A percentile compares a stretch with the other conserved stretches of the same genome.
These are phyloP conservation scores for Backusella australiensis DNA, from an alignment of 192 early-diverging fungal genomes.

Conservation along the genomic window DNA sequence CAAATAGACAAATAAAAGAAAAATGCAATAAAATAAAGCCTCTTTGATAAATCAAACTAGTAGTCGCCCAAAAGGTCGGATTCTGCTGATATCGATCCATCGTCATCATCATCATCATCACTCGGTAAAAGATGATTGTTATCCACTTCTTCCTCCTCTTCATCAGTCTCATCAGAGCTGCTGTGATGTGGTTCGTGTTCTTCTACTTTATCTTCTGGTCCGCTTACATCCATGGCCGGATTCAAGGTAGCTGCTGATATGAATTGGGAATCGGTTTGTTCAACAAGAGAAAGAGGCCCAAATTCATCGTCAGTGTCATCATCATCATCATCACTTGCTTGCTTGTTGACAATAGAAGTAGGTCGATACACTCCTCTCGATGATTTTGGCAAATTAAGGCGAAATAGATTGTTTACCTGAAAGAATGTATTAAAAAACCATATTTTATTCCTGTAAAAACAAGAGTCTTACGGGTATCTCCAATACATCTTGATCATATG, in stretches of 20 bases:
- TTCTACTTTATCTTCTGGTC: neutral
- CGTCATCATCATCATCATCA: neutral
- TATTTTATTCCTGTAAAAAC: too few species aligned
- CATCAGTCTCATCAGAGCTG: neutral
- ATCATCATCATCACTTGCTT: neutral
- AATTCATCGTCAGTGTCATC: neutral
- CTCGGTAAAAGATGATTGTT: neutral
- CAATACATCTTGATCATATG: neutral
- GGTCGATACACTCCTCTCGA: neutral
- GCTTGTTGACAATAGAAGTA: neutral
- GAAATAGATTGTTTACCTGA: neutral
- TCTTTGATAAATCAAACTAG: neutral
- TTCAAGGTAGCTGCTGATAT: neutral
- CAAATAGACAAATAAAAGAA: too few species aligned
- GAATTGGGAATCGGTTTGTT: neutral
- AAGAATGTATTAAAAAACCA: neutral
- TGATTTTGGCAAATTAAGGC: neutral
- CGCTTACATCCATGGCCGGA: neutral
- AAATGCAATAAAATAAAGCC: too few species aligned
- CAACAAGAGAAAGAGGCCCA: conserved; percentile 1
- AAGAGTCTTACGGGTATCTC: neutral
- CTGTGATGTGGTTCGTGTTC: neutral
- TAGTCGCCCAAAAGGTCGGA: neutral
- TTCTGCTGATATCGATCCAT: neutral
- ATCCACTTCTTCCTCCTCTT: neutral